A percentile compares a stretch with the other conserved stretches of the same genome.
phyloP scores from a whole-genome alignment of 345 rosid species.

The Excoecaria agallocha region DNA sequence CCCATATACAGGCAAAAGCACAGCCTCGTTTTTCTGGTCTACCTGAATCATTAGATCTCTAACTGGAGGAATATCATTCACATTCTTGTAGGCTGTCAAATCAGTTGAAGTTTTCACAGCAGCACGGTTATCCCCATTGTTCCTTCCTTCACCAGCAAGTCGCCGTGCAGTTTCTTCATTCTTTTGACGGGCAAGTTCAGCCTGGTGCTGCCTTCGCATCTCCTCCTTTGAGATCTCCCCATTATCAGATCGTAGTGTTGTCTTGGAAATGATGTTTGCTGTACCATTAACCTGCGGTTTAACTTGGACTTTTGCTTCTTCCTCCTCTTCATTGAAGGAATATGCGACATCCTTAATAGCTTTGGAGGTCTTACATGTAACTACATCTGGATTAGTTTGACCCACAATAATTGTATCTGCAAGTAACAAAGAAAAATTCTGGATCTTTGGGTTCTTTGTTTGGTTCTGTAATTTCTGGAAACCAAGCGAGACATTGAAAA shows the following conservation, averaged over 20 bases:
- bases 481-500: conserved; percentile 78
- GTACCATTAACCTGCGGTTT: conserved; percentile 41
- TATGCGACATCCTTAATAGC: conserved; percentile 83
- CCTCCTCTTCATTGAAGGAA: conserved; percentile 85
- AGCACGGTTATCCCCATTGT: conserved; percentile 57
- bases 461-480: conserved; percentile 72
- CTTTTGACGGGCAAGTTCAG: conserved; percentile 97
- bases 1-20: conserved; percentile 81
- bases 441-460: conserved; percentile 53
- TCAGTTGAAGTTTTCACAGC: conserved; percentile 59
- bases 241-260: conserved; percentile 84
- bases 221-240: conserved; percentile 91
- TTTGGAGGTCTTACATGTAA: conserved; percentile 63
- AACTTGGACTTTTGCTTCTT: conserved; percentile 41
- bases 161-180: conserved; percentile 95
- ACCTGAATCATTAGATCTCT: conserved; percentile 71
- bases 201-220: conserved; percentile 96
- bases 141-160: conserved; percentile 77
- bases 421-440: conserved; percentile 60
- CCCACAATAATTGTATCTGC: conserved; percentile 81
- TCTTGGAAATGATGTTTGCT: conserved; percentile 49
- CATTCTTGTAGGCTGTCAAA: conserved; percentile 77
- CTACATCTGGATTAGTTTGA: conserved; percentile 50
- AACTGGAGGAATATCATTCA: conserved; percentile 79
- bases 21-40: conserved; percentile 87